Evolutionary conservation across 495 filamentous ascomycete genomes (phyloP), one percentile per base, ranked within the genome.

Genomic region (Xylaria bambusicola): DNA sequence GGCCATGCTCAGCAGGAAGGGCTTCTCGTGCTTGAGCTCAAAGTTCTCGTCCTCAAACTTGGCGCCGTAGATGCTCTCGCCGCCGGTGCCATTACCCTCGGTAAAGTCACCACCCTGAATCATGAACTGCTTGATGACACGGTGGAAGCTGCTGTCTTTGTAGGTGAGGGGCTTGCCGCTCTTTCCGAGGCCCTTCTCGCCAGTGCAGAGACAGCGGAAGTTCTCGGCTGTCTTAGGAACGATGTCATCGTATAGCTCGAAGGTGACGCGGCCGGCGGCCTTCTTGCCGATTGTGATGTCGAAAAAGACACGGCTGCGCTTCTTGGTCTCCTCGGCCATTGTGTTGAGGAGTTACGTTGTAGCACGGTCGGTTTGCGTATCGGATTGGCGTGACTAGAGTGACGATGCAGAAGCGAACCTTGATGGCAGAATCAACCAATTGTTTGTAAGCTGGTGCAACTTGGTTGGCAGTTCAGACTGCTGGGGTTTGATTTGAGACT

Each of bases 41-140:
- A 98, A 98, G 73, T 96, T 97, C 81, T 99, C 94, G 68, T 99
- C 94, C 67, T 89, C 90, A 69, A 99, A 99, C 77, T 97, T 98
- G 65, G 90, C 89, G 69, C 94, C 94, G 71, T 99, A 99, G 73
- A 99, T 98, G 24, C 89, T 93, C 79, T 98, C 94, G 67, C 94
- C 94, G 54, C 94, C 94, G 23, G 95, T 98, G 54, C 94, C 91
- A 73, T 99, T 93, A 72, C 86, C 86, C 60, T 84, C 87, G 60
- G 94, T 99, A 82, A 98, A 99, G 78, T 99, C 94, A 76, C 94
- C 94, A 67, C 94, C 94, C 78, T 99, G 94, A 73, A 97, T 90
- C 94, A 99, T 99, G 82, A 99, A 99, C 61, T 88, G 75, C 75
- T 96, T 96, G 80, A 99, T 99, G 65, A 99, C 86, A 59, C 94